These are phyloP conservation scores for Arthrobotrys megalospora DNA, from an alignment of 2,329 filamentous ascomycete species.

Conservation along the genomic window DNA sequence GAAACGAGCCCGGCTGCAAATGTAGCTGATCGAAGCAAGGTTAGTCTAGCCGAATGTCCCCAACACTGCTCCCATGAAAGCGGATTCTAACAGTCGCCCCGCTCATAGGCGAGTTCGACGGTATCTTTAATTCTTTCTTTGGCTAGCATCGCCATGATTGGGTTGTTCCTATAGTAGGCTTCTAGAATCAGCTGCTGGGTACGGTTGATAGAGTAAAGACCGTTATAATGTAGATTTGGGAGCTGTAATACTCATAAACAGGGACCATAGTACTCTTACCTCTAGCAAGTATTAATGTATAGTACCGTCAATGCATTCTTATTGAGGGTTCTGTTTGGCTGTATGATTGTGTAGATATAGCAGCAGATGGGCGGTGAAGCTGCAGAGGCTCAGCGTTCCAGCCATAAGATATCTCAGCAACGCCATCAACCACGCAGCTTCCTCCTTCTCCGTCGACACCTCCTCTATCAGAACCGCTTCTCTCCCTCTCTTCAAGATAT, in stretches of 20 bases:
- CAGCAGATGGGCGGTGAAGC: neutral
- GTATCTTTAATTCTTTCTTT: slow-evolving; percentile 5
- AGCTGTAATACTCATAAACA: neutral
- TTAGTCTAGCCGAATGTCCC: neutral
- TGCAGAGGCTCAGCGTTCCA: slow-evolving; percentile 1
- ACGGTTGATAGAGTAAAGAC: slow-evolving; percentile 1
- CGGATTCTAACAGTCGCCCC: neutral
- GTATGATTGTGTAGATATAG: neutral
- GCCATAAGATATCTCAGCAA: slow-evolving; percentile 1
- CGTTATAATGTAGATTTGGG: neutral
- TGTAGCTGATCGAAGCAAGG: slow-evolving; percentile 8
- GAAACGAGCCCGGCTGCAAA: slow-evolving; percentile 29
- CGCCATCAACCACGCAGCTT: neutral
- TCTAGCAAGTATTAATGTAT: slow-evolving; percentile 3
- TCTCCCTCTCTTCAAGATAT: neutral
- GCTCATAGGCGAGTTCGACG: neutral
- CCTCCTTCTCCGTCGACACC: slow-evolving; percentile 6
- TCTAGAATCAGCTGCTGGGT: slow-evolving; percentile 23
- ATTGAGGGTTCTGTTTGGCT: neutral
- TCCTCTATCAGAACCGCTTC: neutral
- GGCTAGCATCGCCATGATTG: neutral
- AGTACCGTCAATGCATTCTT: neutral
- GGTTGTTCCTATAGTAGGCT: slow-evolving; percentile 11
- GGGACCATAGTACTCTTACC: slow-evolving; percentile 1
- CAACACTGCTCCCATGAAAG: neutral